Evolutionary conservation across 169 alveolate species (phyloP), one percentile per base, ranked within the genome.

Genomic region (Besnoitia besnoiti): DNA sequence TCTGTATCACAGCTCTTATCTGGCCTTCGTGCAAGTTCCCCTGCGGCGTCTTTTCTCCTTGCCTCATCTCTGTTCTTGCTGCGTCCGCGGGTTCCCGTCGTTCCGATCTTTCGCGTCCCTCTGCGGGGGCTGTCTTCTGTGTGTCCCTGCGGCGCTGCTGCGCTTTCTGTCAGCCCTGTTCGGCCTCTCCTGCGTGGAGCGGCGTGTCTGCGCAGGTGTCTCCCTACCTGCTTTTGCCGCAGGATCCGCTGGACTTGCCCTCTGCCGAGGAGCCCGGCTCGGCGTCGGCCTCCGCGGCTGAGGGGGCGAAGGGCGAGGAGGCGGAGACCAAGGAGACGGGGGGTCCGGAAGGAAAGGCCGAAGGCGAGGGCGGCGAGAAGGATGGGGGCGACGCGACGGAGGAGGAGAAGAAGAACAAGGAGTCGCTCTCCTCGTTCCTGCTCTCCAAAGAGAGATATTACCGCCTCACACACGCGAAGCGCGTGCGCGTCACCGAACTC

Each of bases 401-500:
- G 12, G 80, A 67, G n/a, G 37, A 61, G 37, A n/a, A 67, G 39
- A 2, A 67, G 42, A 67, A 30, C 39, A 33, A 30, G 10, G 39
- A 37, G 24, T 67, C 80, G 10, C 44, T 85, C 44, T 82, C 90
- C 40, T 90, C 94, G 33, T 90, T 90, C 33, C 79, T 90, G 30
- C 85, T 59, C 35, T 90, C 94, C 35, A 92, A 94, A 90, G 97
- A 95, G 82, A 85, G 95, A 40, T 98, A 98, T 95, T 98, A 97
- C 94, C 95, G 96, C 59, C 95, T 98, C 40, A 98, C 99, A 27
- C 99, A 98, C 92, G 95, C 97, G n/a, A 94, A 97, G 75, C 90
- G 87, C 76, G 92, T 89, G 33, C 92, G 97, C 47, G 96, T 98
- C 30, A 95, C 95, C 44, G 91, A 95, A 73, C 98, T 98, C 79